Conservation (phyloP, 768 basidiomycete species). For the Pilatotrama ljubarskyi region DNA sequence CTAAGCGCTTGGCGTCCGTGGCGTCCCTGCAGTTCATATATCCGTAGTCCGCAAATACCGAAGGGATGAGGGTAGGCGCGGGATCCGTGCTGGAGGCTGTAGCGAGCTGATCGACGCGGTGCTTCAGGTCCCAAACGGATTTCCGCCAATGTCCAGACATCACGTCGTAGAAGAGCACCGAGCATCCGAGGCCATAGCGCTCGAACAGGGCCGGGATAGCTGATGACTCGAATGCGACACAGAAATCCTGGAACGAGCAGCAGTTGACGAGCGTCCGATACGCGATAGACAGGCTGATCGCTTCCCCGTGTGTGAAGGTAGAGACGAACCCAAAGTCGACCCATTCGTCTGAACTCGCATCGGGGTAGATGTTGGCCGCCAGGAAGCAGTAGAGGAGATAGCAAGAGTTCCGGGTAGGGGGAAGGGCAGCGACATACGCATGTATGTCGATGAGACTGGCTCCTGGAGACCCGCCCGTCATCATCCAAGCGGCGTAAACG, state of each 20-base stretch:
- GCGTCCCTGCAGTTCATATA: constrained; percentile 35
- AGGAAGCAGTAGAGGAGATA: neutral
- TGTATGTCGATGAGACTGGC: neutral
- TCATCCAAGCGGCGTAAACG: neutral
- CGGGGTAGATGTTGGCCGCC: neutral
- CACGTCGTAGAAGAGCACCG: constrained; percentile 27
- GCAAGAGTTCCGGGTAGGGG: neutral
- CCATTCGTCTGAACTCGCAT: neutral
- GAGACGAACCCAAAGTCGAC: constrained; percentile 22
- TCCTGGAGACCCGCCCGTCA: neutral
- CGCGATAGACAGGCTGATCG: neutral
- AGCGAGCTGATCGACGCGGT: constrained; percentile 22
- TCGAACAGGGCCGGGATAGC: constrained; percentile 20
- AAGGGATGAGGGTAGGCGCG: too few relatives aligned
- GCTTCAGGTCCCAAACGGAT: constrained; percentile 43
- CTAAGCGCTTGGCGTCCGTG: constrained; percentile 31
- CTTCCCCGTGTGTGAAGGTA: neutral
- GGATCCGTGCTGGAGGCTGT: neutral
- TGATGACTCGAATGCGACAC: constrained; percentile 28
- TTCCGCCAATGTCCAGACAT: constrained; percentile 20
- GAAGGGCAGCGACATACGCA: neutral
- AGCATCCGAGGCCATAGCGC: neutral
- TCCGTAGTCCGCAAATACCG: constrained; percentile 36
- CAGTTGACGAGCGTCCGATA: constrained; percentile 30
- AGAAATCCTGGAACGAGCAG: constrained; percentile 42